Evolutionary conservation across 179 eudicot species (phyloP).

Genomic region (Vitellaria paradoxa): DNA sequence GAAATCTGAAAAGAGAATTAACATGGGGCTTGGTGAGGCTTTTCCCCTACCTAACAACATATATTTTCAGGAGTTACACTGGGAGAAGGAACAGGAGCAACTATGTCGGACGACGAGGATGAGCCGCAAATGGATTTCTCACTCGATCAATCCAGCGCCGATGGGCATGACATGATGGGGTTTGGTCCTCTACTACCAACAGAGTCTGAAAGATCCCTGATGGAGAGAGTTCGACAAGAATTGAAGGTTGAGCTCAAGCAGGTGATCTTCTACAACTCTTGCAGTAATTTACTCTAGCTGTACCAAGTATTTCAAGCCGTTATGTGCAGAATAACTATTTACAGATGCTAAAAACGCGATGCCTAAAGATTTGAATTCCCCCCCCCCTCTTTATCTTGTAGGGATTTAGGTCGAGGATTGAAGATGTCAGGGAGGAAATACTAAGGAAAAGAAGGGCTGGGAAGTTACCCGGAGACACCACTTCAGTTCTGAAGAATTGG

Average conservation of each 20-base stretch:
- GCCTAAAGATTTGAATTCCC: not conserved
- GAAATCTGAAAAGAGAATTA: not conserved
- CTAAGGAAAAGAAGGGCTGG: conserved; percentile 79
- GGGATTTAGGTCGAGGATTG: conserved; percentile 47
- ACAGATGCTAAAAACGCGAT: not conserved
- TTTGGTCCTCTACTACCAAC: conserved; percentile 90
- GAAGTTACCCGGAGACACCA: conserved; percentile 45
- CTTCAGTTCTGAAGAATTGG: conserved; percentile 42
- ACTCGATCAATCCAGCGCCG: conserved; percentile 46
- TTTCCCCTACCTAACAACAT: not conserved
- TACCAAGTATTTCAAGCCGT: too few relatives aligned
- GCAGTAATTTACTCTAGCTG: too few relatives aligned
- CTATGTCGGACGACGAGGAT: conserved; percentile 97
- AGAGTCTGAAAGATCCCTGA: conserved; percentile 87
- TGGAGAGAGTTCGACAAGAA: conserved; percentile 96
- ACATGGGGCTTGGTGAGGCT: not conserved
- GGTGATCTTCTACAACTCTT: conserved; percentile 28
- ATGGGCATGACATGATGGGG: conserved; percentile 82
- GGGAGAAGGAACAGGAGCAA: conserved; percentile 85
- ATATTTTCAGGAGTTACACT: conserved; percentile 52
- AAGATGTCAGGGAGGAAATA: conserved; percentile 86
- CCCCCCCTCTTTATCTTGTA: not conserved
- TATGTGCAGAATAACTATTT: not conserved
- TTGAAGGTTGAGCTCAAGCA: conserved; percentile 92
- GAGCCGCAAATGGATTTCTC: conserved; percentile 73